phyloP scores from a whole-genome alignment of 805 yeast genomes.

The Cephaloascus albidus region DNA sequence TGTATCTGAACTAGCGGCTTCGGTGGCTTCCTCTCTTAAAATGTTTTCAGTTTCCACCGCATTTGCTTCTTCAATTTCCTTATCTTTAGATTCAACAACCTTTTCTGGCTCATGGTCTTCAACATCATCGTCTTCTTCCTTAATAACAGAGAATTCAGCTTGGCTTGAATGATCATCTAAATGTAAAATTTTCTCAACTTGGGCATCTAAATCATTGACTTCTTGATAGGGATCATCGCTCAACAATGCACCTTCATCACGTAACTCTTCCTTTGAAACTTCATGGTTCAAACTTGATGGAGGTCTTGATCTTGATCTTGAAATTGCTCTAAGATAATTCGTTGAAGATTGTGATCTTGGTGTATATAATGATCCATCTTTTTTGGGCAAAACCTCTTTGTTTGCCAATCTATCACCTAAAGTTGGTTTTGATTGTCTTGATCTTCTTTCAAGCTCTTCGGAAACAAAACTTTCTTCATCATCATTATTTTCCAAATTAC shows the following conservation, averaged over 20 bases:
- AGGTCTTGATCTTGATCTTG: constrained; percentile 53
- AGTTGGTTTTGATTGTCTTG: constrained; percentile 29
- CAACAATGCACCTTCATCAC: constrained; percentile 47
- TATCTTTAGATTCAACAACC: constrained; percentile 3
- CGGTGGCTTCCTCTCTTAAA: constrained; percentile 7
- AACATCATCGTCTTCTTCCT: constrained; percentile 9
- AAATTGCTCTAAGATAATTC: constrained; percentile 54
- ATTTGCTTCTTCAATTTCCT: constrained; percentile 1
- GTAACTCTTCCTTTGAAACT: constrained; percentile 31
- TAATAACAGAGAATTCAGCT: constrained; percentile 5
- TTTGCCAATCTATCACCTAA: constrained; percentile 36
- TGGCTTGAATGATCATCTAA: constrained; percentile 8
- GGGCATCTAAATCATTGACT: constrained; percentile 38
- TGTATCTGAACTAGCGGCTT: constrained; percentile 5
- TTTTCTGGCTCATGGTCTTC: constrained; percentile 5
- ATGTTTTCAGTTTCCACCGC: constrained; percentile 1
- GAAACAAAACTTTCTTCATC: constrained; percentile 15
- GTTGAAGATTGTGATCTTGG: constrained; percentile 33
- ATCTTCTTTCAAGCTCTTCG: constrained; percentile 25
- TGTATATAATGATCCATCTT: constrained; percentile 8
- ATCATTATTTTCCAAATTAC: constrained; percentile 5
- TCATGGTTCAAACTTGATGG: constrained; percentile 15
- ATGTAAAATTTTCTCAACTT: constrained; percentile 36
- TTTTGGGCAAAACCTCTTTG: constrained; percentile 21
- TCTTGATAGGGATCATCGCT: constrained; percentile 40